phyloP scores from a whole-genome alignment of 2,329 filamentous ascomycete genomes.

The Curvularia sp. region DNA sequence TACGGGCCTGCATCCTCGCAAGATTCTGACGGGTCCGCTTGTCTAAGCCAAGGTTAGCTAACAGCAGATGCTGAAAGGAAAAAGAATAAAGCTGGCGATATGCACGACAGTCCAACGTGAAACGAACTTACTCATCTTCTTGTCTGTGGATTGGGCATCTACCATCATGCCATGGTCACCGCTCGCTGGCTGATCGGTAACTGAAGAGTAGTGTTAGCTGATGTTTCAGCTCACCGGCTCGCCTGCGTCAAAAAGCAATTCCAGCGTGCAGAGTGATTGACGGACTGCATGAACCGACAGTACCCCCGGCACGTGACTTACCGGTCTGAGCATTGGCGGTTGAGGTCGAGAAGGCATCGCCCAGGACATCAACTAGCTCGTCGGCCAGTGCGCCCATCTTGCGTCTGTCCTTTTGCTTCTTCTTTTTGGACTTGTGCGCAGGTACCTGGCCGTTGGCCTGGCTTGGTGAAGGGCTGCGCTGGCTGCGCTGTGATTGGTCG shows the following conservation, averaged over 20 bases:
- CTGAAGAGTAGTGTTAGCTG: slow-evolving; percentile 6
- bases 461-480: slow-evolving; percentile 27
- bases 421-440: slow-evolving; percentile 15
- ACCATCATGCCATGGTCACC: slow-evolving; percentile 22
- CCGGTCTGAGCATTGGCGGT: slow-evolving; percentile 14
- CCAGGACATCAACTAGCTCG: slow-evolving; percentile 27
- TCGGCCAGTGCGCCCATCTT: slow-evolving; percentile 31
- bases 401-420: slow-evolving; percentile 30
- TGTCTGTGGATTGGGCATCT: slow-evolving; percentile 16
- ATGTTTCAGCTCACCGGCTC: not conserved
- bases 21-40: slow-evolving; percentile 32
- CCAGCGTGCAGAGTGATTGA: not conserved
- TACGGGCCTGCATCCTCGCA: slow-evolving; percentile 28
- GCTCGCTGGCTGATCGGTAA: slow-evolving; percentile 8
- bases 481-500: slow-evolving; percentile 35
- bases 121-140: slow-evolving; percentile 30
- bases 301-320: slow-evolving; percentile 16
- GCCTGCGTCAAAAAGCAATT: slow-evolving; percentile 6
- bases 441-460: slow-evolving; percentile 20
- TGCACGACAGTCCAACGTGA: not conserved
- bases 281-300: slow-evolving; percentile 3
- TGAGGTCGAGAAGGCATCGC: slow-evolving; percentile 23
- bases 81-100: not conserved
- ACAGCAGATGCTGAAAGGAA: not conserved
- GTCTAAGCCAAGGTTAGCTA: slow-evolving; percentile 12